A percentile compares a stretch with the other conserved stretches of the same genome.
Conservation (phyloP, 306 rosid genomes). For the Inga laurina region DNA sequence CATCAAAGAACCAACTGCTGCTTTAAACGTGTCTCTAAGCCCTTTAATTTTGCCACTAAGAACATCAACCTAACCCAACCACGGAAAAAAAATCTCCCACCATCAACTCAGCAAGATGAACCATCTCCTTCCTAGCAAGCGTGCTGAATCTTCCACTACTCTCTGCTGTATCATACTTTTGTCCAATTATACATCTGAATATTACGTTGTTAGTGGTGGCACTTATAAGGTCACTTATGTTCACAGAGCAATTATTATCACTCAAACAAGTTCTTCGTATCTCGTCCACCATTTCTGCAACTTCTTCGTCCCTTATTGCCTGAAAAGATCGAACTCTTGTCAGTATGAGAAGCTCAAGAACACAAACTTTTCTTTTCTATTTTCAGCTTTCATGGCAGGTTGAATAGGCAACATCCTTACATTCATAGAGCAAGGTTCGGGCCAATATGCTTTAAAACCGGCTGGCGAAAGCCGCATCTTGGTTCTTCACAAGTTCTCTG, state of each 20-base stretch:
- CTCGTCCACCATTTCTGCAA: not conserved
- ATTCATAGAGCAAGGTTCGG: not conserved
- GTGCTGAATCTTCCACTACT: not conserved
- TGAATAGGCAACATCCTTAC: conserved; percentile 12
- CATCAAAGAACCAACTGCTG: too few species aligned
- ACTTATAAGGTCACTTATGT: conserved; percentile 23
- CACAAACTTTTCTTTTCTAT: conserved; percentile 15
- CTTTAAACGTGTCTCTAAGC: too few species aligned
- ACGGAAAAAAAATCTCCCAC: not conserved
- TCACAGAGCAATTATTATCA: not conserved
- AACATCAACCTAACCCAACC: too few species aligned
- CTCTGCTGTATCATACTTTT: conserved; percentile 27
- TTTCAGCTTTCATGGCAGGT: conserved; percentile 32
- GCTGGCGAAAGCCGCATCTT: not conserved
- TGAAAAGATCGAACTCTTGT: conserved; percentile 25
- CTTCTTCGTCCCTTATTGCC: conserved; percentile 28
- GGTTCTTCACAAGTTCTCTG: conserved; percentile 4
- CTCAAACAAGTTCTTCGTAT: not conserved
- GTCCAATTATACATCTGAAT: conserved; percentile 32
- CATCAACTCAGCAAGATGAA: not conserved
- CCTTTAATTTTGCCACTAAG: too few species aligned
- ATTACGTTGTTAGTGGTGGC: conserved; percentile 24
- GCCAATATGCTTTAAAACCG: not conserved
- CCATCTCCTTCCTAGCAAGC: conserved; percentile 15
- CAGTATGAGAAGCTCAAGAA: conserved; percentile 30